Evolutionary conservation across 2,329 filamentous ascomycete genomes (phyloP), one percentile per base, ranked within the genome.

Genomic region (Arthrobotrys conoides): DNA sequence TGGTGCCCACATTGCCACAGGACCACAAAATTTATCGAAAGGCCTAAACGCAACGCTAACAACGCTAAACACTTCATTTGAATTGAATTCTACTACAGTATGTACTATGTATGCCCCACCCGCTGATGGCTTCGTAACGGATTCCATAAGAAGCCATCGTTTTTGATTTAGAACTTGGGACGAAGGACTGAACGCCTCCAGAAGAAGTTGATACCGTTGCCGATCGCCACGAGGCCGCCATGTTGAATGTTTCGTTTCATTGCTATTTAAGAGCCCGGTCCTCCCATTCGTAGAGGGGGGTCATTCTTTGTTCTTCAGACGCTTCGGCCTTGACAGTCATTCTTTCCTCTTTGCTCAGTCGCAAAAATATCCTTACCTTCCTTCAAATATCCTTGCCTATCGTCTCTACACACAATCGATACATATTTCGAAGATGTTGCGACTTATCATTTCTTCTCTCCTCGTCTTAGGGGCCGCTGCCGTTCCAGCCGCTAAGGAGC

Each of bases 41-140:
- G 69, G 69, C 69, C 69, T 53, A 72, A 72, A 72, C 69, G 49
- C 69, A 59, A 72, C 69, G 61, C 69, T 72, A 72, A 59, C 69
- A 72, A 72, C 59, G 61, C 69, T 24, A 66, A 59, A 68, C 69
- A 72, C 38, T 66, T 38, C 30, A 64, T 66, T 72, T 57, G n/a
- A n/a, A n/a, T n/a, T n/a, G n/a, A n/a, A n/a, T n/a, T n/a, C n/a
- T n/a, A n/a, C n/a, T n/a, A n/a, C n/a, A n/a, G n/a, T n/a, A n/a
- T n/a, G n/a, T n/a, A n/a, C 48, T 49, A 44, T 44, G 38, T 44
- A 16, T 66, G 69, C 48, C 69, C 69, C 69, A 72, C 71, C 20
- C 61, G 59, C 71, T 44, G 14, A 33, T 20, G 44, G 46, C 51
- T 53, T 72, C 69, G 61, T 65, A 41, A 59, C 55, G 33, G 55